These are phyloP conservation scores for Syzygium grande DNA, from an alignment of 345 rosid species.

Conservation along the genomic window DNA sequence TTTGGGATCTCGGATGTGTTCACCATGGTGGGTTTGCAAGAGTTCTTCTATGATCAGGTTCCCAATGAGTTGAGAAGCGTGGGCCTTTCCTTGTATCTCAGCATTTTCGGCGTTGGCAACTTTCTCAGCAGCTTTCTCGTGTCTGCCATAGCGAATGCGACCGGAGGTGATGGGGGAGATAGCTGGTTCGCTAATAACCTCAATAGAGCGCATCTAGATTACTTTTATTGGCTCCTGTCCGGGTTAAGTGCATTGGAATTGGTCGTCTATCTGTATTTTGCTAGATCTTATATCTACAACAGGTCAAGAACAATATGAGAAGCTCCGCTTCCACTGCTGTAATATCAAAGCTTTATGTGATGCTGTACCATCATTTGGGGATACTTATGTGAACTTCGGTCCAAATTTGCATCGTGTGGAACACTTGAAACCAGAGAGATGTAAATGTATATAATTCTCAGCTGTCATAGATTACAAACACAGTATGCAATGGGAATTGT, in stretches of 20 bases:
- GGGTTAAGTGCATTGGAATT: constrained; percentile 34
- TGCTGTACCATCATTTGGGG: background rate
- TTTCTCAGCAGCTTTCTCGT: constrained; percentile 48
- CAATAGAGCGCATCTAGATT: constrained; percentile 52
- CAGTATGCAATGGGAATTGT: background rate
- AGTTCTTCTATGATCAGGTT: constrained; percentile 62
- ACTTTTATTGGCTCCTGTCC: constrained; percentile 49
- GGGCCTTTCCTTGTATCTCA: constrained; percentile 54
- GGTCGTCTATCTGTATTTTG: constrained; percentile 21
- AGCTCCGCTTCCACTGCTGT: background rate
- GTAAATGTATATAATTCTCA: background rate
- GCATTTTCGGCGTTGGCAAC: constrained; percentile 56
- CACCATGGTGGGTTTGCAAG: constrained; percentile 60
- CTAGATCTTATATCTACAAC: constrained; percentile 31
- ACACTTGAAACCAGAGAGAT: background rate
- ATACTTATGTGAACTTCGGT: background rate
- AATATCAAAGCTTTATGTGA: background rate
- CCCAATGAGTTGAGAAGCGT: constrained; percentile 45
- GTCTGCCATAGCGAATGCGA: constrained; percentile 36
- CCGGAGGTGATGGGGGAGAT: constrained; percentile 24
- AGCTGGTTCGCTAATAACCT: constrained; percentile 53
- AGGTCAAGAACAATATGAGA: constrained; percentile 4
- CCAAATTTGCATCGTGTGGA: background rate
- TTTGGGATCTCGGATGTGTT: constrained; percentile 45
- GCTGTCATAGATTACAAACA: background rate